Conservation (phyloP, 345 rosid species). For the Bruguiera gymnorhiza region DNA sequence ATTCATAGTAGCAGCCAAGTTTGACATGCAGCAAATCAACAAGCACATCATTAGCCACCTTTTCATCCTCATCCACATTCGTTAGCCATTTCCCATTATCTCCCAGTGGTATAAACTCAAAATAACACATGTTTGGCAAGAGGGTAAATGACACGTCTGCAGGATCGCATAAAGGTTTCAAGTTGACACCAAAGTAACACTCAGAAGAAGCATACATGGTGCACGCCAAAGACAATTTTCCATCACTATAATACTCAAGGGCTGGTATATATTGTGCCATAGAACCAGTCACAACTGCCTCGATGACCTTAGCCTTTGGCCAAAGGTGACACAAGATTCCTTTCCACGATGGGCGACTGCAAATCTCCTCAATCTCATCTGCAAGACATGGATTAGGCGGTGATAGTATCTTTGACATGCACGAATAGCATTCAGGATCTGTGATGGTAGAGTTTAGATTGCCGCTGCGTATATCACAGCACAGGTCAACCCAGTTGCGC, state of each 20-base stretch:
- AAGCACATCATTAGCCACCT: slow-evolving; percentile 37
- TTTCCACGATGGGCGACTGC: slow-evolving; percentile 50
- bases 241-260: slow-evolving; percentile 50
- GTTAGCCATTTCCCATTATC: slow-evolving; percentile 41
- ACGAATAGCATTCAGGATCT: slow-evolving; percentile 44
- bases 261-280: slow-evolving; percentile 69
- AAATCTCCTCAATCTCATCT: slow-evolving; percentile 49
- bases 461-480: slow-evolving; percentile 48
- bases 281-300: slow-evolving; percentile 67
- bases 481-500: slow-evolving; percentile 50
- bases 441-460: slow-evolving; percentile 38
- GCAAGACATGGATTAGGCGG: slow-evolving; percentile 45
- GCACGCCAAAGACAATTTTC: slow-evolving; percentile 54
- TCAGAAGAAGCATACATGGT: slow-evolving; percentile 76
- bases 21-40: slow-evolving; percentile 54
- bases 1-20: slow-evolving; percentile 52
- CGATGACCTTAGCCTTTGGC: slow-evolving; percentile 65
- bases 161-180: slow-evolving; percentile 58
- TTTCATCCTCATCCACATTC: slow-evolving; percentile 40
- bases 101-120: slow-evolving; percentile 57
- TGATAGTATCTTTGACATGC: slow-evolving; percentile 33
- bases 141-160: slow-evolving; percentile 54
- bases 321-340: slow-evolving; percentile 59
- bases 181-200: slow-evolving; percentile 64
- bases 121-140: slow-evolving; percentile 64